Percentiles rank a stretch among this genome's conserved stretches.
These are phyloP conservation scores for Cylindrotheca fusiformis DNA, from an alignment of 108 stramenopile species.

Conservation along the genomic window DNA sequence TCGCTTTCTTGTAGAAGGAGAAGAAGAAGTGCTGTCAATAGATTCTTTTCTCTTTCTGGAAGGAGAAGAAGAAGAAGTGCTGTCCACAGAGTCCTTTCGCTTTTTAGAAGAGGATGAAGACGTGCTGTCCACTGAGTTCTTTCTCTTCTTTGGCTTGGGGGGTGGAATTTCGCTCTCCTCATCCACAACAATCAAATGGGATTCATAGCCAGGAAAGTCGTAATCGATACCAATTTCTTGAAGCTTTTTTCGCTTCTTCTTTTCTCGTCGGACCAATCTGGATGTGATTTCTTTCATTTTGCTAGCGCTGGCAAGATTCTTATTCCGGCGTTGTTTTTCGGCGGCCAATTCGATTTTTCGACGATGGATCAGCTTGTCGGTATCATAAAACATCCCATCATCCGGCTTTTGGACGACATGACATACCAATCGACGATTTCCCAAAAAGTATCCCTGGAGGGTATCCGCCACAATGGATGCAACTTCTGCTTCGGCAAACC, in stretches of 20 bases:
- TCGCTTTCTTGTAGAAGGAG: conserved; percentile 8
- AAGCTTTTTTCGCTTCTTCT: conserved; percentile 66
- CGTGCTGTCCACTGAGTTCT: not conserved
- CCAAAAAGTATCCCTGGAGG: conserved; percentile 94
- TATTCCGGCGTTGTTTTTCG: conserved; percentile 36
- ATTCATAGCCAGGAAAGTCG: conserved; percentile 85
- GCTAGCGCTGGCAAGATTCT: conserved; percentile 27
- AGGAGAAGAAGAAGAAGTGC: conserved; percentile 2
- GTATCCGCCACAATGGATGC: conserved; percentile 94
- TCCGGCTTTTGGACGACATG: conserved; percentile 78
- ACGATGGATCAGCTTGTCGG: conserved; percentile 28
- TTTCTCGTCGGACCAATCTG: conserved; percentile 61
- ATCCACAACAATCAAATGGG: conserved; percentile 20
- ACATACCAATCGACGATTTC: conserved; percentile 87
- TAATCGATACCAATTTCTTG: conserved; percentile 81
- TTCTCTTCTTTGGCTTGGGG: conserved; percentile 4
- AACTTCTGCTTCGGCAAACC: conserved; percentile 83
- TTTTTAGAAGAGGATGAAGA: conserved; percentile 7
- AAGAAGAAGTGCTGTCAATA: conserved; percentile 8
- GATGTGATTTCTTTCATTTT: conserved; percentile 70
- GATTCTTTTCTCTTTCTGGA: conserved; percentile 25
- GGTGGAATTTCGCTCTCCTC: conserved; percentile 3
- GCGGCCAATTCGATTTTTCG: conserved; percentile 37
- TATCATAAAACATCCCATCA: conserved; percentile 39
- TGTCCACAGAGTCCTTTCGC: not conserved